Base-by-base conservation (phyloP, 2,329 filamentous ascomycete genomes). In the Cercospora sp. region DNA sequence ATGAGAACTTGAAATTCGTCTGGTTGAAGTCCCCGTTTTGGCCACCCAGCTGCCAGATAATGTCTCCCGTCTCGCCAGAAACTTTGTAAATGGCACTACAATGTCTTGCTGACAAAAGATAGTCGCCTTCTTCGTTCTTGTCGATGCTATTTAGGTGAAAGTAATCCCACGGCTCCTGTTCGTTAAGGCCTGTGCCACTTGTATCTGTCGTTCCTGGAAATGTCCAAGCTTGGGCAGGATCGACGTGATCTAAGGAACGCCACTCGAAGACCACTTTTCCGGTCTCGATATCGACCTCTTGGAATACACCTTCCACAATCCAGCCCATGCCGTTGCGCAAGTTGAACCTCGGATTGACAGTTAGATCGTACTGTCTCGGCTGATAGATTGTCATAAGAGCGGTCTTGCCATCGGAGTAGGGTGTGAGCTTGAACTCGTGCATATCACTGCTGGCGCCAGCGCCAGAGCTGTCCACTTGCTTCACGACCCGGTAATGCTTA, bases 231-330 rank as follows among this genome's bases (percentile, higher is more conserved):
- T 84, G 81, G 49, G 82, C 80, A 1, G 84, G 85, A 53, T 81
- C 79, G n/a, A 87, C 80, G 74, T 88, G 84, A 66, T 88, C 85
- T 9, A 88, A 77, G 70, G 84, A 85, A 32, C 81, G 82, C 87
- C 87, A 89, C 71, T 89, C 86, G 70, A 88, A 89, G 10, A 88
- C 69, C 3, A 89, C 76, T 49, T 83, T 79, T 2, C 86, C 85
- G 2, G 84, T 87, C 26, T 84, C 80, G 51, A 87, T 84, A 66
- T 87, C 82, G 34, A 87, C 78, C 75, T 87, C 85, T 73, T 86
- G 84, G 68, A 86, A 85, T 2, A 85, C 78, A 64, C 83, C 83
- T 74, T 85, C 81, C 70, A 85, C 82, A 40, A 86, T 74, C 82
- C 83, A 86, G 1, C 83, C 83, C 68, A 85, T 78, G 3, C 83